Conservation (phyloP, 2,329 filamentous ascomycete genomes). For the Neonectria sp. region DNA sequence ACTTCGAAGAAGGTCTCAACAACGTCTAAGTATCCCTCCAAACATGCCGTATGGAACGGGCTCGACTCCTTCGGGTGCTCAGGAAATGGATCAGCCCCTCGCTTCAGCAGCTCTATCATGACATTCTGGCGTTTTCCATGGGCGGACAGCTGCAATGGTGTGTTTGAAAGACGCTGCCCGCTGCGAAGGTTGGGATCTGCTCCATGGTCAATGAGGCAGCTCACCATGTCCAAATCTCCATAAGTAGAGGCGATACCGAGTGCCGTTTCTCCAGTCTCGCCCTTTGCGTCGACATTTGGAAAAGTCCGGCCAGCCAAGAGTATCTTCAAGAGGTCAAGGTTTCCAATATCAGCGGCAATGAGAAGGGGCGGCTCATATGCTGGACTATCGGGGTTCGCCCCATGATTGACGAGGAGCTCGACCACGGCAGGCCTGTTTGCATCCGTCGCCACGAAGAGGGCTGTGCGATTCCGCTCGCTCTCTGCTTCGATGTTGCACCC, state of each 20-base stretch:
- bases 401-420: slow-evolving; percentile 29
- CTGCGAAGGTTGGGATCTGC: slow-evolving; percentile 37
- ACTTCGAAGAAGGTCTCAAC: slow-evolving; percentile 32
- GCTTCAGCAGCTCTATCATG: slow-evolving; percentile 35
- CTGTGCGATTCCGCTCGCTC: slow-evolving; percentile 16
- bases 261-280: slow-evolving; percentile 25
- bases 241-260: slow-evolving; percentile 30
- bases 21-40: slow-evolving; percentile 23
- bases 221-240: slow-evolving; percentile 33
- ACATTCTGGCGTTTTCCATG: slow-evolving; percentile 7
- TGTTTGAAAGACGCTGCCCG: slow-evolving; percentile 24
- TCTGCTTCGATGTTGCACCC: slow-evolving; percentile 33
- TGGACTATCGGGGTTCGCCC: slow-evolving; percentile 34
- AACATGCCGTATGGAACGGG: slow-evolving; percentile 33
- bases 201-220: slow-evolving; percentile 36
- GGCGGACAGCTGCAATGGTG: slow-evolving; percentile 31
- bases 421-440: slow-evolving; percentile 20
- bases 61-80: slow-evolving; percentile 23
- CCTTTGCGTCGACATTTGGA: slow-evolving; percentile 27
- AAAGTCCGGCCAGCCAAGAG: slow-evolving; percentile 26
- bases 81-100: slow-evolving; percentile 31
- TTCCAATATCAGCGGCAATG: slow-evolving; percentile 34
- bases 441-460: slow-evolving; percentile 33
- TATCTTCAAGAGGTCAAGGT: slow-evolving; percentile 23
- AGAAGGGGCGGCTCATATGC: slow-evolving; percentile 30